A percentile compares a stretch with the other conserved stretches of the same genome.
Evolutionary conservation across 169 alveolate genomes (phyloP).

Genomic region (Eimeria sp.): DNA sequence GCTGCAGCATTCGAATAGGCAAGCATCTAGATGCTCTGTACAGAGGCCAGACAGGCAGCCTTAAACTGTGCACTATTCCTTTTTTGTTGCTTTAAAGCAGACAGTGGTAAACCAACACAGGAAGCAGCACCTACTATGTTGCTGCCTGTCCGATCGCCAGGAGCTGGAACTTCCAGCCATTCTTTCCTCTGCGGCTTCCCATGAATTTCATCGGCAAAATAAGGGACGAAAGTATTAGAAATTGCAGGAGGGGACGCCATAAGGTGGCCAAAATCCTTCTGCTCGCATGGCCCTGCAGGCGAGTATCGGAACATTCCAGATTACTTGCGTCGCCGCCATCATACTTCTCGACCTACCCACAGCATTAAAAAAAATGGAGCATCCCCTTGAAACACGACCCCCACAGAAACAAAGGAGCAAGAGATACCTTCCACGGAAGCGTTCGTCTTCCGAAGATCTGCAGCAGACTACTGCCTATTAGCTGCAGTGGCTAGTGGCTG

Average conservation of each 20-base stretch:
- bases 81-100: neutral
- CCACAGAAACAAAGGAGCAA: too few relatives aligned
- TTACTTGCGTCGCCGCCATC: neutral
- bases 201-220: constrained; percentile 49
- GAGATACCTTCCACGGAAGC: too few relatives aligned
- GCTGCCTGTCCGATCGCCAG: constrained; percentile 52
- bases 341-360: constrained; percentile 4
- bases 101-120: neutral
- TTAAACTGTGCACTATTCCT: neutral
- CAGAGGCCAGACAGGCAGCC: neutral
- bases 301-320: neutral
- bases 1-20: neutral
- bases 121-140: constrained; percentile 2
- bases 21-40: neutral
- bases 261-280: neutral
- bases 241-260: constrained; percentile 18
- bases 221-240: constrained; percentile 3
- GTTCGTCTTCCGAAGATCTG: neutral
- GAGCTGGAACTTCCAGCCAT: constrained; percentile 48
- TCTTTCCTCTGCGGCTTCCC: constrained; percentile 24
- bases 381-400: neutral
- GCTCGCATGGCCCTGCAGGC: neutral
- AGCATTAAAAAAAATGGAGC: neutral
- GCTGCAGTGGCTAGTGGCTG: neutral
- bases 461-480: neutral